Evolutionary conservation across 768 basidiomycete genomes (phyloP).

Genomic region (Clavaria fumosa): DNA sequence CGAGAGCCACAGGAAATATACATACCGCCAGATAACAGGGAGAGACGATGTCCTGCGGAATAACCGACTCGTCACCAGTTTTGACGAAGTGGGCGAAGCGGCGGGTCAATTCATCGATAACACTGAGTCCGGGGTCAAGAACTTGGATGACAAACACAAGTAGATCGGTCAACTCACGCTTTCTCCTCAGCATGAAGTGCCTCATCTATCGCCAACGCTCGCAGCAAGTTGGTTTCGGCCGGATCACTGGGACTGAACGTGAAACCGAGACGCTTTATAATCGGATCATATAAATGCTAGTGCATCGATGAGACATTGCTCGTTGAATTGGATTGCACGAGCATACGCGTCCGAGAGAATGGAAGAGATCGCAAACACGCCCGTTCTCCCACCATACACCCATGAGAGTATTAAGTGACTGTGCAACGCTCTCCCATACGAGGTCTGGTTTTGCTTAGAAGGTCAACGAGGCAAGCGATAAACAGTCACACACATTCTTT

Average conservation of each 20-base stretch:
- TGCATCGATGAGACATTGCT: not conserved
- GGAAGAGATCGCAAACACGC: constrained; percentile 34
- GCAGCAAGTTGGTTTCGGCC: constrained; percentile 50
- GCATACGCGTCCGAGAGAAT: constrained; percentile 45
- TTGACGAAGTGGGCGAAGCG: constrained; percentile 60
- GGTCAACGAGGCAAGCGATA: too few species aligned
- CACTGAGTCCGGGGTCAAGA: too few species aligned
- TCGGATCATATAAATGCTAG: constrained; percentile 55
- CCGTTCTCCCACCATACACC: constrained; percentile 77
- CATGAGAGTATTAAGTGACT: constrained; percentile 36
- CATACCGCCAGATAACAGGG: constrained; percentile 38
- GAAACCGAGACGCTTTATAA: constrained; percentile 68
- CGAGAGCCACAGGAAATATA: not conserved
- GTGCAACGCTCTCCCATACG: constrained; percentile 65
- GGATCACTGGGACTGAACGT: constrained; percentile 53
- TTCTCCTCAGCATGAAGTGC: constrained; percentile 22
- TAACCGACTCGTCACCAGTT: constrained; percentile 58
- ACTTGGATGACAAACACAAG: too few species aligned
- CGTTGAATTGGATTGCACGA: not conserved
- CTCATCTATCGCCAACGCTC: constrained; percentile 54
- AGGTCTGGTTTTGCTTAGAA: too few species aligned
- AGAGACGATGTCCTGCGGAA: constrained; percentile 66
- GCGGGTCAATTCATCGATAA: constrained; percentile 52
- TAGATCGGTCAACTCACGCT: constrained; percentile 10
- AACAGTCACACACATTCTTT: constrained; percentile 45